Percentiles rank a stretch among this genome's conserved stretches.
These are phyloP conservation scores for Dimargaris cristalligena DNA, from an alignment of 192 early-diverging fungal species.

Conservation along the genomic window DNA sequence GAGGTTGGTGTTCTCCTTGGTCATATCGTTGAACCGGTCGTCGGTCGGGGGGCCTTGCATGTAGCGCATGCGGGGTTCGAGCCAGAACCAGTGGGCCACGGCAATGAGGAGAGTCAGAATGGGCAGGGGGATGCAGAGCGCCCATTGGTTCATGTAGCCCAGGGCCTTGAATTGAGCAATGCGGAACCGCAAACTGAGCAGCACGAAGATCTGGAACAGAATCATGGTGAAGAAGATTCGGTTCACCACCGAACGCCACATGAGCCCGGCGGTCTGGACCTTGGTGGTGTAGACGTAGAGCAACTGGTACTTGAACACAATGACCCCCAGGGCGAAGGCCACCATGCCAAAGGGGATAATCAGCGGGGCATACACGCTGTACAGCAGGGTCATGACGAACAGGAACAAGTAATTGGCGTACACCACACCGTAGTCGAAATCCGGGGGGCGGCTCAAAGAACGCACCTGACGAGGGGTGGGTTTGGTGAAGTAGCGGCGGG, in stretches of 20 bases:
- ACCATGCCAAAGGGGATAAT: constrained; percentile 44
- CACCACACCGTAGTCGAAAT: constrained; percentile 52
- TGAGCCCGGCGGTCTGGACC: constrained; percentile 50
- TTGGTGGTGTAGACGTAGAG: constrained; percentile 62
- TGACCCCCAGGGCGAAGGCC: constrained; percentile 41
- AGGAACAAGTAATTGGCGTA: constrained; percentile 54
- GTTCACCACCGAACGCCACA: constrained; percentile 53
- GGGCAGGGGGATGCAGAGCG: constrained; percentile 32
- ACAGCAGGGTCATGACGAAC: constrained; percentile 52
- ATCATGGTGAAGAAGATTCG: constrained; percentile 43
- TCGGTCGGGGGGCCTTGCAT: constrained; percentile 27
- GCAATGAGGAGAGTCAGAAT: constrained; percentile 37
- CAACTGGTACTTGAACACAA: constrained; percentile 54
- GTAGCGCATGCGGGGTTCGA: constrained; percentile 38
- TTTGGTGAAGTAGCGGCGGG: constrained; percentile 37
- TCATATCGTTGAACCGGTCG: constrained; percentile 20
- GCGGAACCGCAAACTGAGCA: constrained; percentile 28
- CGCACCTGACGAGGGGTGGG: constrained; percentile 52
- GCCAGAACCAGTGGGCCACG: constrained; percentile 22
- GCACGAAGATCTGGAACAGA: constrained; percentile 49
- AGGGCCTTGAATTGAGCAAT: constrained; percentile 32
- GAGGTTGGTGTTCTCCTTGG: constrained; percentile 20
- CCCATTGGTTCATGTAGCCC: constrained; percentile 11
- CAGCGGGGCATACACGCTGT: constrained; percentile 52
- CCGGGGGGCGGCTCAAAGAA: constrained; percentile 42